A percentile compares a stretch with the other conserved stretches of the same genome.
Evolutionary conservation across 2,329 filamentous ascomycete species (phyloP).

Genomic region (Xylaria polymorpha): DNA sequence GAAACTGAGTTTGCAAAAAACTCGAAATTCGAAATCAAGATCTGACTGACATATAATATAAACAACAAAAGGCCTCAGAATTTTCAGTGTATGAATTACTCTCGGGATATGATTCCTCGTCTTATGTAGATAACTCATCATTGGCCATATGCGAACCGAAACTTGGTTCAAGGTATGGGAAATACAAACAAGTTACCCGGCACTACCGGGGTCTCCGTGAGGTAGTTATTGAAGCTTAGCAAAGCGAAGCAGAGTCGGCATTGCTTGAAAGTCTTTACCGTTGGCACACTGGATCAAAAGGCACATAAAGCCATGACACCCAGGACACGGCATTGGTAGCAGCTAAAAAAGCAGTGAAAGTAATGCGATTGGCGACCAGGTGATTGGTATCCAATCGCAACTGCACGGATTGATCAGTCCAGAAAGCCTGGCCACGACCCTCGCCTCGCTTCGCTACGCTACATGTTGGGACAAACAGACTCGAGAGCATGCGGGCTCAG

Average conservation of each 20-base stretch:
- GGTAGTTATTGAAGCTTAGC: background rate
- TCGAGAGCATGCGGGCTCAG: background rate
- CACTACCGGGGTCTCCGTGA: conserved; percentile 16
- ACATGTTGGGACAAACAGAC: background rate
- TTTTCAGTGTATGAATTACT: conserved; percentile 52
- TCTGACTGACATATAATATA: background rate
- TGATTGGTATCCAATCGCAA: background rate
- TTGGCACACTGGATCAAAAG: background rate
- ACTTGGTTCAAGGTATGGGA: background rate
- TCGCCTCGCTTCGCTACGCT: background rate
- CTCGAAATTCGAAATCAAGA: background rate
- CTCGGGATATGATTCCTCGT: conserved; percentile 49
- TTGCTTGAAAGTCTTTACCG: conserved; percentile 1
- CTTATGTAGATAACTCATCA: conserved; percentile 49
- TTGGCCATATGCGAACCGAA: conserved; percentile 38
- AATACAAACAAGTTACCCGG: background rate
- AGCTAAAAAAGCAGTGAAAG: conserved; percentile 1
- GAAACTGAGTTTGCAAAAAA: background rate
- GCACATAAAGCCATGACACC: background rate
- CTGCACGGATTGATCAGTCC: background rate
- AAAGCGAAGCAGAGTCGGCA: background rate
- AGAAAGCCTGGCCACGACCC: background rate
- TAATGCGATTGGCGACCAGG: background rate
- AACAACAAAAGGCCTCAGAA: conserved; percentile 47
- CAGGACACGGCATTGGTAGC: background rate